Evolutionary conservation across 257 asterid genomes (phyloP), one percentile per base, ranked within the genome.

Genomic region (Verbena officinalis): DNA sequence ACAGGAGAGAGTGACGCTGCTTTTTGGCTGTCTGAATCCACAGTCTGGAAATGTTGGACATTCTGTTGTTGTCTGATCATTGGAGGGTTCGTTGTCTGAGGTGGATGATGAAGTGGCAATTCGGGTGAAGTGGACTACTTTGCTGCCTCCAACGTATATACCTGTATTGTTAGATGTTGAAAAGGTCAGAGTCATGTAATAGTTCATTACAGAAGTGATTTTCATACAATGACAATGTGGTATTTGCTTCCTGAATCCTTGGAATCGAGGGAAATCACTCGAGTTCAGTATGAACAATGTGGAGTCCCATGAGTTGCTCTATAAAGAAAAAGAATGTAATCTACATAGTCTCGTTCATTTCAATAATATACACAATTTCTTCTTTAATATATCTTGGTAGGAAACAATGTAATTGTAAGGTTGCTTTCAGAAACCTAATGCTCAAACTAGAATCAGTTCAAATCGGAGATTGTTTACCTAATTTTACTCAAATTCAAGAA

Each of bases 71-170:
- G 78, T 69, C 12, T 43, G n/a, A n/a, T n/a, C 75, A 54, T 40
- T 52, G 70, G 77, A 64, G 24, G 61, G 60, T 48, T 78, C 80
- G 49, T 75, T 81, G 17, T 65, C 73, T 55, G 88, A 52, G 68
- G 67, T 75, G 14, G 76, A 59, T 58, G 87, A 49, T 72, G 48
- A 62, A 19, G 33, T 27, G 33, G 44, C 78, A 22, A 65, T 73
- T 23, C 85, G 88, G 71, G 97, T 85, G 62, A 90, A 90, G 75
- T 87, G 96, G 73, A 83, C 96, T 31, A 90, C 95, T 79, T 90
- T 90, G 77, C 88, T 78, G 53, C 96, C 96, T 40, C 97, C 96
- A 70, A 87, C 89, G 57, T 60, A 90, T 74, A 90, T 82, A 62
- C 96, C 91, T 90, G 79, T 57, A 67, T 30, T 22, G 23, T 49